Percentiles rank a stretch among this genome's conserved stretches.
Conservation (phyloP, 352 stramenopile genomes). For the Pythium scleroteichum region DNA sequence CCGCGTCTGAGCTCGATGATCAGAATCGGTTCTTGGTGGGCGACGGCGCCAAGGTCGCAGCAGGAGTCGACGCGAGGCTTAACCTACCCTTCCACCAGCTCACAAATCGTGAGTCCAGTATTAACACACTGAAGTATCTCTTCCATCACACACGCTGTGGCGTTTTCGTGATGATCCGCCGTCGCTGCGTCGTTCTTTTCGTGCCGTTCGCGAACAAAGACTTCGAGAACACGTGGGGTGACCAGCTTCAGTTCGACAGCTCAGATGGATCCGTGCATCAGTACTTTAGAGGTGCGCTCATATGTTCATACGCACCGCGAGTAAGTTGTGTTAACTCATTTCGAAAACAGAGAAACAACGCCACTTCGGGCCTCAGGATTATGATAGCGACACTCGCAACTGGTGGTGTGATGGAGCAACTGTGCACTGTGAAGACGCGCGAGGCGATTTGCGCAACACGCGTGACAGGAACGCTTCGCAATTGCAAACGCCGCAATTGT, state of each 20-base stretch:
- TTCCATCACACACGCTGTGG: constrained; percentile 99
- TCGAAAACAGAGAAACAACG: constrained; percentile 60
- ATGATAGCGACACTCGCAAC: constrained; percentile 81
- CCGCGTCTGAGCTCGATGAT: constrained; percentile 31
- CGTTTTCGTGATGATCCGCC: constrained; percentile 98
- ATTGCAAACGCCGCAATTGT: constrained; percentile 79
- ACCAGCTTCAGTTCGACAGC: constrained; percentile 91
- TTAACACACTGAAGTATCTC: constrained; percentile 97
- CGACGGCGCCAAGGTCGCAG: constrained; percentile 47
- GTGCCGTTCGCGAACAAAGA: constrained; percentile 97
- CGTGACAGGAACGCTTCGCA: constrained; percentile 4
- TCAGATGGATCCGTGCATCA: constrained; percentile 86
- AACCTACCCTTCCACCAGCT: constrained; percentile 93
- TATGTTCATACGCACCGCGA: background rate
- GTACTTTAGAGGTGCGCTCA: constrained; percentile 87
- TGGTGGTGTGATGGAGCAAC: constrained; percentile 99
- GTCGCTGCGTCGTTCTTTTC: constrained; percentile 95
- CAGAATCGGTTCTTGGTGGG: constrained; percentile 72
- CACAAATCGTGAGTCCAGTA: constrained; percentile 84
- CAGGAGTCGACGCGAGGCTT: constrained; percentile 79
- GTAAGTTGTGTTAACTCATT: background rate
- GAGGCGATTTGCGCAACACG: constrained; percentile 4
- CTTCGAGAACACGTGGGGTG: constrained; percentile 96
- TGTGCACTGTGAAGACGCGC: constrained; percentile 92
- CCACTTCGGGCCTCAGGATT: constrained; percentile 79